Percentiles rank a stretch among this genome's conserved stretches.
Conservation (phyloP, 805 yeast genomes). For the Kodamaea restingae region DNA sequence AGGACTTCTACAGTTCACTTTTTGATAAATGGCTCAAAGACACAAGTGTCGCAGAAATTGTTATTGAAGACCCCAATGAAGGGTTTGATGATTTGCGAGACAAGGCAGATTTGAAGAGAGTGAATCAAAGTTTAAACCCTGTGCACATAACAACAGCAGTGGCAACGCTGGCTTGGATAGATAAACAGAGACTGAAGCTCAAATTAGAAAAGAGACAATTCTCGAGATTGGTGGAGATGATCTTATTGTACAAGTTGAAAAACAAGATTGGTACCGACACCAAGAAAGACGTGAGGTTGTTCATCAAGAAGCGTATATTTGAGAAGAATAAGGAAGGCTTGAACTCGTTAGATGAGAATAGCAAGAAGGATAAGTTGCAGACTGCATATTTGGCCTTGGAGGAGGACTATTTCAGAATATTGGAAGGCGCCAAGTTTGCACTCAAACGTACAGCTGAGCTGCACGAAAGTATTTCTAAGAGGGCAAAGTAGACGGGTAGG, state of each 20-base stretch:
- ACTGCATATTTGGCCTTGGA: constrained; percentile 67
- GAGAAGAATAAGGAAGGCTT: constrained; percentile 79
- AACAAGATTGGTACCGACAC: constrained; percentile 18
- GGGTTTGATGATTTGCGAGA: constrained; percentile 89
- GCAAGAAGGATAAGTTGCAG: constrained; percentile 66
- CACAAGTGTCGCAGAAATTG: constrained; percentile 57
- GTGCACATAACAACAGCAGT: constrained; percentile 16
- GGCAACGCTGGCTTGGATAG: constrained; percentile 36
- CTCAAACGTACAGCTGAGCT: constrained; percentile 15
- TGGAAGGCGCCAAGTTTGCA: constrained; percentile 26
- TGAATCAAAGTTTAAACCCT: constrained; percentile 19
- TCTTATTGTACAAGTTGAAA: constrained; percentile 42
- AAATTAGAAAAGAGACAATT: constrained; percentile 80
- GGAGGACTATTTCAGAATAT: constrained; percentile 65
- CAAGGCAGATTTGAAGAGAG: constrained; percentile 58
- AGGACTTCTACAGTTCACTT: constrained; percentile 54
- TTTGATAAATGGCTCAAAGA: constrained; percentile 55
- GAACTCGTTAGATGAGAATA: constrained; percentile 56
- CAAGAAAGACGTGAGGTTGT: constrained; percentile 46
- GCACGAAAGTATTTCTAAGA: not conserved
- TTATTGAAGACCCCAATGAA: constrained; percentile 94
- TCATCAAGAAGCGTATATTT: constrained; percentile 71
- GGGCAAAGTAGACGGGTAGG: not conserved
- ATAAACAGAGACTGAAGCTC: constrained; percentile 30
- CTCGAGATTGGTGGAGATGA: constrained; percentile 73